A percentile compares a stretch with the other conserved stretches of the same genome.
These are phyloP conservation scores for Thermothelomyces thermophilus DNA, from an alignment of 2,329 filamentous ascomycete species.

Conservation along the genomic window DNA sequence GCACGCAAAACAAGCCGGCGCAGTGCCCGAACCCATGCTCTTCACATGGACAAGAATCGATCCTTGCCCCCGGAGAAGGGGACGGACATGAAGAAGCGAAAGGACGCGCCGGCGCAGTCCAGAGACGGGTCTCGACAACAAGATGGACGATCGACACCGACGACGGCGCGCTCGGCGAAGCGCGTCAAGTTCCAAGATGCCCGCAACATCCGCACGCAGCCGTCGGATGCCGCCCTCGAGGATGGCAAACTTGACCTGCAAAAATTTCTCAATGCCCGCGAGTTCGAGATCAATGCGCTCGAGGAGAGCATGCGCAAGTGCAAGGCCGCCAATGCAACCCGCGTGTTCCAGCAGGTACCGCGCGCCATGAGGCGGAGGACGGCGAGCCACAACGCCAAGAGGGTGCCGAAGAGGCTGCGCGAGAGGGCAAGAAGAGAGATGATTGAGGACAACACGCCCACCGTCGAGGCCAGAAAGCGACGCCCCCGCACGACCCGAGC, in stretches of 20 bases:
- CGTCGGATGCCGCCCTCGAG: slow-evolving; percentile 44
- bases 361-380: slow-evolving; percentile 77
- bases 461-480: slow-evolving; percentile 58
- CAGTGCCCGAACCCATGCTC: slow-evolving; percentile 1
- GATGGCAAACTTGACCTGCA: slow-evolving; percentile 81
- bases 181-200: slow-evolving; percentile 42
- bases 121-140: slow-evolving; percentile 9
- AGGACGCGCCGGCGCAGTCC: slow-evolving; percentile 18
- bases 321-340: slow-evolving; percentile 53
- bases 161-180: slow-evolving; percentile 31
- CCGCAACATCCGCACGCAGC: slow-evolving; percentile 45
- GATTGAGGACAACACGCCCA: slow-evolving; percentile 84
- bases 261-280: slow-evolving; percentile 74
- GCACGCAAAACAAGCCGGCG: no score
- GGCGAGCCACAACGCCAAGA: slow-evolving; percentile 90
- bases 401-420: slow-evolving; percentile 72
- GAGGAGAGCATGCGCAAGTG: slow-evolving; percentile 75
- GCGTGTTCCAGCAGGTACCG: slow-evolving; percentile 89
- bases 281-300: slow-evolving; percentile 83
- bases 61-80: slow-evolving; percentile 10
- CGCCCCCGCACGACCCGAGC: slow-evolving; percentile 53
- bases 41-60: slow-evolving; percentile 22
- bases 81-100: slow-evolving; percentile 22
- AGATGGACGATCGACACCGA: slow-evolving; percentile 9
- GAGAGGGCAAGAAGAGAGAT: slow-evolving; percentile 66